Evolutionary conservation across 2,329 filamentous ascomycete species (phyloP), one percentile per base, ranked within the genome.

Genomic region (Venturia pyrina): DNA sequence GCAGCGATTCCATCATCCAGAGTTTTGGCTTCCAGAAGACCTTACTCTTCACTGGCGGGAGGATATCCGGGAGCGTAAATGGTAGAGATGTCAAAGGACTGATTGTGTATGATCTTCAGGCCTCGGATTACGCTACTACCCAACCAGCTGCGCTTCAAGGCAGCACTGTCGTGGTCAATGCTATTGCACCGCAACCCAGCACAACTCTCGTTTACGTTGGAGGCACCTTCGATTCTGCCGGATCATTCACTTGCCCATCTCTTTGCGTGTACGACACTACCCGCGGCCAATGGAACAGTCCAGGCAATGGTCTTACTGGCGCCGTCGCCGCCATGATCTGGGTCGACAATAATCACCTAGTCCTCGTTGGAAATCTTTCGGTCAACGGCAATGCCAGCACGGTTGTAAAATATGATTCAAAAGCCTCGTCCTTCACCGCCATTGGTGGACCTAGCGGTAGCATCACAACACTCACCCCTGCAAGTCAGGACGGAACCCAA

Each of bases 161-260:
- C 17, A 79, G 81, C 6, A 83, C 87, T 68, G 86, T 87, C 34
- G 85, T 86, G 2, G 92, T 98, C 53, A 89, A 91, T 66, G 81
- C 89, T 37, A 91, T 99, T 70, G 84, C 86, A 13, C 81, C 87
- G 10, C 88, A 88, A 65, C 89, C 90, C 0, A 84, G 83, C 65
- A 87, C 86, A 21, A 81, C 83, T 1, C 86, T 95, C 63, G 82
- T 99, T 15, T 99, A 89, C 72, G 89, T 99, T 41, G 93, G 89
- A 46, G 95, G 95, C 41, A 86, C 84, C 11, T 99, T 98, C 73
- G 81, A 85, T n/a, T 85, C 84, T 41, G 95, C 92, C 21, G 95
- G 95, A 37, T 88, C 89, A 5, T 83, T 98, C 40, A 87, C 85
- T 53, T 99, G 95, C 74, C 87, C 89, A 3, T 87, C 86, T 60